These are phyloP conservation scores for Rubus idaeus DNA, from an alignment of 306 rosid genomes.

Conservation along the genomic window DNA sequence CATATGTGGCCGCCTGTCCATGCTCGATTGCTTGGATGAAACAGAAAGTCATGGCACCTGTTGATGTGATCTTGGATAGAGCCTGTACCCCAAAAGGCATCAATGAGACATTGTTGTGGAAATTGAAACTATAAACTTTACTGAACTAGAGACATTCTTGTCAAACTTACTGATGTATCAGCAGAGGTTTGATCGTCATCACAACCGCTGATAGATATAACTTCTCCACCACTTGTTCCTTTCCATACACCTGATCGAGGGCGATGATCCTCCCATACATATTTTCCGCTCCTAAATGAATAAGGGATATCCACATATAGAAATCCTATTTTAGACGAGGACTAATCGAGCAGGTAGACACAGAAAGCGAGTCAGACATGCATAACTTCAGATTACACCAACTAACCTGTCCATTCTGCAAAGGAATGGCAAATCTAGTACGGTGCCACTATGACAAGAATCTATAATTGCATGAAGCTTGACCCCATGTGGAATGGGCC, in stretches of 20 bases:
- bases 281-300: slow-evolving; percentile 66
- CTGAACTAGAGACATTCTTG: neutral
- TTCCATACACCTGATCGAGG: slow-evolving; percentile 91
- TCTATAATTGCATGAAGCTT: slow-evolving; percentile 94
- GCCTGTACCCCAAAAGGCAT: slow-evolving; percentile 58
- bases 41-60: slow-evolving; percentile 98
- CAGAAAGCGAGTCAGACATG: neutral
- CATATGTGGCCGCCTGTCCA: slow-evolving; percentile 79
- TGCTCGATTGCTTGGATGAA: slow-evolving; percentile 93
- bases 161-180: slow-evolving; percentile 82
- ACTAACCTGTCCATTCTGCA: slow-evolving; percentile 94
- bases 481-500: slow-evolving; percentile 80
- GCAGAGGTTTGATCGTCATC: slow-evolving; percentile 94
- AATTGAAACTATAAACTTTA: neutral
- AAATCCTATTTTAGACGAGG: slow-evolving; percentile 2
- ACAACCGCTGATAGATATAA: slow-evolving; percentile 87
- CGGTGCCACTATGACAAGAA: slow-evolving; percentile 97
- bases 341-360: neutral
- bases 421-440: slow-evolving; percentile 91
- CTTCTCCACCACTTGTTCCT: slow-evolving; percentile 95
- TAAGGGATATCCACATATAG: neutral
- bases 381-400: neutral
- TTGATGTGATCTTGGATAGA: slow-evolving; percentile 83
- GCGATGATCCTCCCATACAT: slow-evolving; percentile 96
- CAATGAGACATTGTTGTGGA: slow-evolving; percentile 11